A percentile compares a stretch with the other conserved stretches of the same genome.
phyloP scores from a whole-genome alignment of 306 rosid genomes.

The Pachyrhizus erosus region DNA sequence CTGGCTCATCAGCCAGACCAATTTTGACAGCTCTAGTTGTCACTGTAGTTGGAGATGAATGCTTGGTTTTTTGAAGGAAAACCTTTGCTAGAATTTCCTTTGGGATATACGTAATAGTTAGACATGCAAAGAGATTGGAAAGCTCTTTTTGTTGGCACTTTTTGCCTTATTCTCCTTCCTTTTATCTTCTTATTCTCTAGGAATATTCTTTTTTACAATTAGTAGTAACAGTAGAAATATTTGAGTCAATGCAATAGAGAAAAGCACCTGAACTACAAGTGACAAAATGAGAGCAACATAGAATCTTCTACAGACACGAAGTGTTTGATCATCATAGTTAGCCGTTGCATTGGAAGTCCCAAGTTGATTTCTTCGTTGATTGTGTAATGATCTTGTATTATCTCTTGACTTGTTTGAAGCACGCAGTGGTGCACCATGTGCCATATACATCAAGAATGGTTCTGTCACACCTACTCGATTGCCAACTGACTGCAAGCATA shows the following conservation, averaged over 20 bases:
- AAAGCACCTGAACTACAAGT: constrained; percentile 86
- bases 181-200: background rate
- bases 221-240: constrained; percentile 20
- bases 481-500: constrained; percentile 83
- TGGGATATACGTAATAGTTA: background rate
- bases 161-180: constrained; percentile 2
- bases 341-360: constrained; percentile 48
- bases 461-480: constrained; percentile 91
- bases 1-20: background rate
- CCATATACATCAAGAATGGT: constrained; percentile 94
- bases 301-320: constrained; percentile 91
- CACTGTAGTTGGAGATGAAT: background rate
- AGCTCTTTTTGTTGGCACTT: background rate
- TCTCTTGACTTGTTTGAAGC: constrained; percentile 61
- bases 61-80: background rate
- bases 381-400: constrained; percentile 50
- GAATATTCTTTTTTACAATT: background rate
- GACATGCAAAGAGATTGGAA: constrained; percentile 23
- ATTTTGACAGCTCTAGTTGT: background rate
- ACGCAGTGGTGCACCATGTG: constrained; percentile 89
- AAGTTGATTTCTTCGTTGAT: constrained; percentile 52
- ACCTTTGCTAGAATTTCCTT: background rate
- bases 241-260: constrained; percentile 33
- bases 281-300: constrained; percentile 95
- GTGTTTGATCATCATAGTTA: constrained; percentile 72